A percentile compares a stretch with the other conserved stretches of the same genome.
phyloP scores from a whole-genome alignment of 495 filamentous ascomycete genomes.

The Pyrenula aspistea region DNA sequence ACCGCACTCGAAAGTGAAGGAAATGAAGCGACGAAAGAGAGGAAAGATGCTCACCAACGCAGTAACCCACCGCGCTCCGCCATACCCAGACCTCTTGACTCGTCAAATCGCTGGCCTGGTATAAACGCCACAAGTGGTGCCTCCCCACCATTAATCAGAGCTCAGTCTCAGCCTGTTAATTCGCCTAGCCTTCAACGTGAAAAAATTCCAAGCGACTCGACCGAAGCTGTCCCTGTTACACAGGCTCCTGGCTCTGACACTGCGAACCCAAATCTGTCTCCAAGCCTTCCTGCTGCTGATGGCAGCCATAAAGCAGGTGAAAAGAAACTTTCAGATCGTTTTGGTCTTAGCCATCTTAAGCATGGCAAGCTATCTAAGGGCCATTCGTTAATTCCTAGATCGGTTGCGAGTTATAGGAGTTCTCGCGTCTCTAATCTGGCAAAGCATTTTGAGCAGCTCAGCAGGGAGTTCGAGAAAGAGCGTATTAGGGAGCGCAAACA shows the following conservation, averaged over 20 bases:
- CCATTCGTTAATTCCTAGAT: constrained; percentile 80
- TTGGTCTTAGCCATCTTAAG: constrained; percentile 50
- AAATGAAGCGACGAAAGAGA: constrained; percentile 1
- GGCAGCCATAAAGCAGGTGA: constrained; percentile 38
- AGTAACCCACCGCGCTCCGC: constrained; percentile 26
- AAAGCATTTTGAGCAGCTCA: constrained; percentile 92
- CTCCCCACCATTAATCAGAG: constrained; percentile 49
- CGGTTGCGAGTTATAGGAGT: constrained; percentile 52
- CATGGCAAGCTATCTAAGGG: constrained; percentile 41
- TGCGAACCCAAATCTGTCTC: background rate
- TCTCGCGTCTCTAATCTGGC: constrained; percentile 79
- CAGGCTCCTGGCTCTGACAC: background rate
- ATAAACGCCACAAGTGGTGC: constrained; percentile 26
- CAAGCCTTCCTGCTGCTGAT: constrained; percentile 5
- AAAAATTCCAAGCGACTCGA: background rate
- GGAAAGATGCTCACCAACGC: constrained; percentile 1
- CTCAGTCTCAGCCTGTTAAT: constrained; percentile 57
- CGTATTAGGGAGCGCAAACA: constrained; percentile 73
- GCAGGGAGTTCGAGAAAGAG: constrained; percentile 93
- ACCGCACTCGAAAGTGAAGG: background rate
- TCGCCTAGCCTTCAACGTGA: constrained; percentile 1
- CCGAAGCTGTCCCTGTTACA: background rate
- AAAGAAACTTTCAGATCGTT: constrained; percentile 58
- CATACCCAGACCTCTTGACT: constrained; percentile 39
- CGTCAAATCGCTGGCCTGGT: constrained; percentile 20